Percentiles rank a stretch among this genome's conserved stretches.
Evolutionary conservation across 192 early-diverging fungal genomes (phyloP).

Genomic region (Spizellomyces punctatus): DNA sequence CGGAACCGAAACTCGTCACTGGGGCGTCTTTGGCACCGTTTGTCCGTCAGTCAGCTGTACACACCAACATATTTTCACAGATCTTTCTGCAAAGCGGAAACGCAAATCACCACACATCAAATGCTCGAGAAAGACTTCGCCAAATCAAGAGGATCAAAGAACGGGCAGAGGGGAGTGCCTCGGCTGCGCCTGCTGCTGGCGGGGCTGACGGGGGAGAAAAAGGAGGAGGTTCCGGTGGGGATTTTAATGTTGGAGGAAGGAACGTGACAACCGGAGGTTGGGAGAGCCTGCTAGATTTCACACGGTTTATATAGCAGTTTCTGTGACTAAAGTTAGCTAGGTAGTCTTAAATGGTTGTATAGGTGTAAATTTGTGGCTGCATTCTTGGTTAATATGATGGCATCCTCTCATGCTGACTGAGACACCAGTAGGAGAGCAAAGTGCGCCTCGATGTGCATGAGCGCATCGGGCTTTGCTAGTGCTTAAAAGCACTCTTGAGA

Average conservation of each 20-base stretch:
- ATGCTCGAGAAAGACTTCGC: conserved; percentile 85
- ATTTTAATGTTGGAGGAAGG: background rate
- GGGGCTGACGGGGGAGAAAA: background rate
- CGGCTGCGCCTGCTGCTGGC: background rate
- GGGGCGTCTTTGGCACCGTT: conserved; percentile 75
- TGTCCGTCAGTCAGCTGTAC: conserved; percentile 81
- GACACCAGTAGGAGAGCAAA: no score
- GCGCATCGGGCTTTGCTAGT: no score
- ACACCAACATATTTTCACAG: conserved; percentile 89
- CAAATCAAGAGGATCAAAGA: conserved; percentile 86
- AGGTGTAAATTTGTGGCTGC: no score
- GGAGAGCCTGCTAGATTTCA: conserved; percentile 29
- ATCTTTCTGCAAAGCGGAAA: conserved; percentile 71
- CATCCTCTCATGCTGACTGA: no score
- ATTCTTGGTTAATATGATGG: no score
- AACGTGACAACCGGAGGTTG: background rate
- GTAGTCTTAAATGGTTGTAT: no score
- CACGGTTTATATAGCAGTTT: conserved; percentile 13
- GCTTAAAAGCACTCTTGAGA: no score
- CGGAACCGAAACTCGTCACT: conserved; percentile 82
- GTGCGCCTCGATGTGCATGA: no score
- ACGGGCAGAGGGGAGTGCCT: conserved; percentile 28
- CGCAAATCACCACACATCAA: conserved; percentile 76
- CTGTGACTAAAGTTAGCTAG: background rate
- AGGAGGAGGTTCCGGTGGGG: background rate